Conservation (phyloP, 2,329 filamentous ascomycete genomes). For the Colletotrichum tamarilloi region DNA sequence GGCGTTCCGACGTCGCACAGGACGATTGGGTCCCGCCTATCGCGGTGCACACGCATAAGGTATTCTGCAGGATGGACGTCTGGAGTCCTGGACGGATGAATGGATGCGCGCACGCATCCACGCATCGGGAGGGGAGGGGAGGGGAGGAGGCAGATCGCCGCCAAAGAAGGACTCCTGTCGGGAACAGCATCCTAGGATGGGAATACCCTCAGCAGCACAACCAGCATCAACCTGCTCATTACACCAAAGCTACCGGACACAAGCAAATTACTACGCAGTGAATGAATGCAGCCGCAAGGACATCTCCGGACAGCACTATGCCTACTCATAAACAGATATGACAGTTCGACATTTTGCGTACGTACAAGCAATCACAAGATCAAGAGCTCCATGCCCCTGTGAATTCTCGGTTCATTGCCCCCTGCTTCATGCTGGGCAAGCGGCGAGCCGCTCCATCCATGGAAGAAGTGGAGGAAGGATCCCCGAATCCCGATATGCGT, state of each 20-base stretch:
- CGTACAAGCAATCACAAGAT: conserved; percentile 2
- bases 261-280: not conserved
- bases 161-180: not conserved
- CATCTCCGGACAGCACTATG: not conserved
- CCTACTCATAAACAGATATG: not conserved
- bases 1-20: conserved; percentile 34
- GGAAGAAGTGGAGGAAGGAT: conserved; percentile 25
- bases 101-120: conserved; percentile 8
- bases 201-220: not conserved
- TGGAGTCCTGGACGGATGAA: conserved; percentile 3
- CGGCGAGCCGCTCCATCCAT: conserved; percentile 6
- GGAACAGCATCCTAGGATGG: not conserved
- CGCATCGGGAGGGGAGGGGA: conserved; percentile 18
- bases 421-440: not conserved
- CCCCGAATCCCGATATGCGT: conserved; percentile 32
- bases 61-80: conserved; percentile 13
- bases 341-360: not conserved
- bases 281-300: not conserved
- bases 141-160: conserved; percentile 5
- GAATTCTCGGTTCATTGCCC: not conserved
- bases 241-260: not conserved
- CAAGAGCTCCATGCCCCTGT: conserved; percentile 8
- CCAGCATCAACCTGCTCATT: not conserved
- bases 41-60: conserved; percentile 30
- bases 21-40: conserved; percentile 32